These are phyloP conservation scores for Knoxia roxburghii DNA, from an alignment of 257 asterid genomes.

Conservation along the genomic window DNA sequence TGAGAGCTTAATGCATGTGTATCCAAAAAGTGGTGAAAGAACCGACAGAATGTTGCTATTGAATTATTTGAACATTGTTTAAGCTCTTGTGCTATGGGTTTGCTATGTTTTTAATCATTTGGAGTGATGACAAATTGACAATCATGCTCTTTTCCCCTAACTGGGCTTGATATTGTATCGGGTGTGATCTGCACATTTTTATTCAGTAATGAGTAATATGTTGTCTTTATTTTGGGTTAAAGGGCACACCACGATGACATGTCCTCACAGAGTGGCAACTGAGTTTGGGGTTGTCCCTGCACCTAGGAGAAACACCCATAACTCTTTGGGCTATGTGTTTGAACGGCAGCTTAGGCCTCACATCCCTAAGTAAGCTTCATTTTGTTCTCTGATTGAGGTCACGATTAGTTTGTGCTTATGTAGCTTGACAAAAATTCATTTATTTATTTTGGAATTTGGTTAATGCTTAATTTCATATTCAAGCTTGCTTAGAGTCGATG, in stretches of 20 bases:
- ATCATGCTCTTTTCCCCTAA: background rate
- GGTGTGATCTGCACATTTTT: background rate
- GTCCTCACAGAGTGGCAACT: constrained; percentile 88
- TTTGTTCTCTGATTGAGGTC: background rate
- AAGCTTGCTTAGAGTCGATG: background rate
- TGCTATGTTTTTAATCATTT: no score
- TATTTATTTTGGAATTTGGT: background rate
- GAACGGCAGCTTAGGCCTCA: constrained; percentile 66
- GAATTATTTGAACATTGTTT: background rate
- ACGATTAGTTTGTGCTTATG: background rate
- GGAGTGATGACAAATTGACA: no score
- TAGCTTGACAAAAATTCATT: background rate
- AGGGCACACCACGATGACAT: constrained; percentile 89
- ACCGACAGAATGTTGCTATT: background rate
- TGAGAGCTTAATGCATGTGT: no score
- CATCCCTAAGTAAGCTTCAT: constrained; percentile 44
- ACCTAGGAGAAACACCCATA: constrained; percentile 45
- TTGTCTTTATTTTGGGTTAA: constrained; percentile 23
- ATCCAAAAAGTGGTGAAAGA: background rate
- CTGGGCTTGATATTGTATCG: background rate
- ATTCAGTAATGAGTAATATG: background rate
- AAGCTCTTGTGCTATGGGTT: background rate
- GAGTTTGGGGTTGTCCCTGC: constrained; percentile 80
- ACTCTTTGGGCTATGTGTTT: constrained; percentile 66
- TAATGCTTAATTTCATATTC: background rate